Conservation (phyloP, 148 eudicot species). For the Rhododendron molle region DNA sequence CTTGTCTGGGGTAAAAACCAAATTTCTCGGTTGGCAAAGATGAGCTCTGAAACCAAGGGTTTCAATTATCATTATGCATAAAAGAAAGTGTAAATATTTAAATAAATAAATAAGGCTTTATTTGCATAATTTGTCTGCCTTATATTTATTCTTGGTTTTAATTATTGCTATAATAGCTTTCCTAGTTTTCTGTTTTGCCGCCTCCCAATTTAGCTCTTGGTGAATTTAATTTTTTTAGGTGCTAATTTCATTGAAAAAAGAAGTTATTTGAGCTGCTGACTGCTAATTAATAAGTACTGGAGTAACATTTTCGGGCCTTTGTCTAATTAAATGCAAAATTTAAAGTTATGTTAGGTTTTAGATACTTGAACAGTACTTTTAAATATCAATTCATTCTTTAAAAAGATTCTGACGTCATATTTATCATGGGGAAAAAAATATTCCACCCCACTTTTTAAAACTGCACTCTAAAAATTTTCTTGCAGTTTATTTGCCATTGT, state of each 20-base stretch:
- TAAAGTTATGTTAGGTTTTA: not conserved
- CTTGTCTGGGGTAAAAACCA: not conserved
- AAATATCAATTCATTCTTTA: no score
- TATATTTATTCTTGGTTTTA: not conserved
- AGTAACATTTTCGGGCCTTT: no score
- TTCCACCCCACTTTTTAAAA: no score
- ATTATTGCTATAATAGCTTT: not conserved
- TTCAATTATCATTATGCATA: not conserved
- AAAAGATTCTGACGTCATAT: no score
- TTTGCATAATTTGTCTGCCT: not conserved
- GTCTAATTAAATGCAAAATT: not conserved
- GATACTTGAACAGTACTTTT: not conserved
- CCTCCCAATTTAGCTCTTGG: not conserved
- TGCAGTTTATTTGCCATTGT: no score
- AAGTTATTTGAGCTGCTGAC: not conserved
- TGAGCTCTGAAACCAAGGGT: constrained; percentile 7
- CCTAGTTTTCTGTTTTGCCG: not conserved
- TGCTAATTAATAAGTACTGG: not conserved
- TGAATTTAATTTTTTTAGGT: not conserved
- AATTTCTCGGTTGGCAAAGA: not conserved
- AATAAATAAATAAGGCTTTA: not conserved
- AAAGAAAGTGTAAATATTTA: not conserved
- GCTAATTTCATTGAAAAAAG: not conserved
- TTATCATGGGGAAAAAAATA: no score
- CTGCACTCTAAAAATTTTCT: no score